These are phyloP conservation scores for Linnemannia hyalina DNA, from an alignment of 192 early-diverging fungal species.

Conservation along the genomic window DNA sequence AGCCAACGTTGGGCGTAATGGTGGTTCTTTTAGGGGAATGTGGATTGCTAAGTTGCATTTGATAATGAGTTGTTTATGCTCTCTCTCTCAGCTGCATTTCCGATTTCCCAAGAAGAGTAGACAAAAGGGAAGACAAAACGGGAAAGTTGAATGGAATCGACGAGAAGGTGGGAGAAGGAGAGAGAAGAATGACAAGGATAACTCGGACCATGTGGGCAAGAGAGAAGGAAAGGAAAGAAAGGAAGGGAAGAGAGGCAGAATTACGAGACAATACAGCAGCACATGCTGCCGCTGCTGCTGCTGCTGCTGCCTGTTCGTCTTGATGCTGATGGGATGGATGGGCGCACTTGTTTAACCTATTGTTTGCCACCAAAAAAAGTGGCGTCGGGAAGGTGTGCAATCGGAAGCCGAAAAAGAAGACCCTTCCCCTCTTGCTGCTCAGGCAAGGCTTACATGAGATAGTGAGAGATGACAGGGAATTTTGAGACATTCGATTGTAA, in stretches of 20 bases:
- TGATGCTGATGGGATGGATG: no score
- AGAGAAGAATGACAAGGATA: not conserved
- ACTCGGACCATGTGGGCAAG: not conserved
- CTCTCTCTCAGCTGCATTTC: not conserved
- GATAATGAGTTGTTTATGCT: not conserved
- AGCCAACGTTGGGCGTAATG: not conserved
- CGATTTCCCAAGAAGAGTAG: conserved; percentile 8
- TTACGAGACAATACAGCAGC: not conserved
- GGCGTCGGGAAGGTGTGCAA: no score
- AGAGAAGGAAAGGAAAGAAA: no score
- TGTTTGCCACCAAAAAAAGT: no score
- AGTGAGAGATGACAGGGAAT: no score
- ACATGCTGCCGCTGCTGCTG: not conserved
- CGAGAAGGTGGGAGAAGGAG: not conserved
- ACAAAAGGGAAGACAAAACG: not conserved
- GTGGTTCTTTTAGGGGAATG: not conserved
- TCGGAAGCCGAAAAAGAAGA: no score
- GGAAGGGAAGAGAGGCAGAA: no score
- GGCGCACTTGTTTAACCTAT: no score
- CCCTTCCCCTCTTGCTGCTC: no score
- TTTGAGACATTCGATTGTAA: no score
- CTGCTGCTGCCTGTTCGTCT: no score
- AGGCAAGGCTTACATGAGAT: no score
- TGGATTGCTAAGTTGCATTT: not conserved
- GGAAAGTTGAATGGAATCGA: not conserved